phyloP scores from a whole-genome alignment of 1,139 yeast species.

The Wickerhamomyces sp. region DNA sequence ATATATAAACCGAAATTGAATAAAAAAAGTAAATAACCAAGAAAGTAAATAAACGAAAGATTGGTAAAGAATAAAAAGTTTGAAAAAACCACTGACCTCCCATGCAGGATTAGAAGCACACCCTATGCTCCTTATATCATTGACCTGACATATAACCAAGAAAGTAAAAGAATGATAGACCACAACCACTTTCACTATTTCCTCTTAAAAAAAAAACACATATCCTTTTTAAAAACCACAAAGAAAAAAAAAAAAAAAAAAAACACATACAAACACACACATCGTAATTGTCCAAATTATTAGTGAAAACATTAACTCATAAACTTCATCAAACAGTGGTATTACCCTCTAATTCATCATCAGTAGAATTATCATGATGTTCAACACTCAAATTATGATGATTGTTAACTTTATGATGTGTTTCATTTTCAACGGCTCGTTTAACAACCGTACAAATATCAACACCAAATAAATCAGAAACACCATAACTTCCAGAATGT shows the following conservation, averaged over 20 bases:
- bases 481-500: conserved; percentile 13
- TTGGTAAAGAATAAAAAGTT: too few species aligned
- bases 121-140: neutral
- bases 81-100: neutral
- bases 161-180: neutral
- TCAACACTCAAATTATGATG: neutral
- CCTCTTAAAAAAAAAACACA: too few species aligned
- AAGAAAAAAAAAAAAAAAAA: neutral
- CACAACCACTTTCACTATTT: neutral
- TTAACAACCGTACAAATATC: conserved; percentile 53
- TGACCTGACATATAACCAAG: neutral
- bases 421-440: conserved; percentile 39
- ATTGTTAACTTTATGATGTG: neutral
- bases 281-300: too few species aligned
- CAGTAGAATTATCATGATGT: conserved; percentile 5
- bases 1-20: neutral
- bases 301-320: neutral
- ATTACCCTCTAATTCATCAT: conserved; percentile 8
- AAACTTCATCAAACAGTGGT: conserved; percentile 1
- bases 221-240: neutral
- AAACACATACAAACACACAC: neutral
- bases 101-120: neutral
- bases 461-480: conserved; percentile 46
- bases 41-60: neutral
- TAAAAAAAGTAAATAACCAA: neutral